Conservation (phyloP, 1,139 yeast genomes). For the Scheffersomyces segobiensis region DNA sequence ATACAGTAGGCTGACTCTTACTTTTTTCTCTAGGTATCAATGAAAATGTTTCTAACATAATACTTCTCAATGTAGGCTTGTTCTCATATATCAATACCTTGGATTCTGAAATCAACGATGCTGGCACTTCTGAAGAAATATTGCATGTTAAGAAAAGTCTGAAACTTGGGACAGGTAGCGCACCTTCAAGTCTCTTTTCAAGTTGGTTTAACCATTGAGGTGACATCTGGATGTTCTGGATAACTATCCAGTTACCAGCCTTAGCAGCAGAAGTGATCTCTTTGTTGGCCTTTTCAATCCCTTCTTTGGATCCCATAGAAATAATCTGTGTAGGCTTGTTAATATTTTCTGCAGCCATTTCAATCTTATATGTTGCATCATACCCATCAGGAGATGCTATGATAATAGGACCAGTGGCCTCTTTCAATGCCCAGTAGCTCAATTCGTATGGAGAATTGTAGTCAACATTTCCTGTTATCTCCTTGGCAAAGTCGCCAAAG, state of each 20-base stretch:
- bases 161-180: conserved; percentile 28
- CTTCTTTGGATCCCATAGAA: conserved; percentile 80
- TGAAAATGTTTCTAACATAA: conserved; percentile 45
- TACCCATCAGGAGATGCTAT: conserved; percentile 61
- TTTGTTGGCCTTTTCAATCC: conserved; percentile 54
- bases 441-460: conserved; percentile 29
- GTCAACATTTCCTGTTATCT: conserved; percentile 24
- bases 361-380: conserved; percentile 65
- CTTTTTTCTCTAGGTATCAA: conserved; percentile 21
- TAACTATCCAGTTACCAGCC: conserved; percentile 64
- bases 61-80: conserved; percentile 58
- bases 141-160: conserved; percentile 63
- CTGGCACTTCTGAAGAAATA: conserved; percentile 51
- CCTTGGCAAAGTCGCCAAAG: conserved; percentile 15
- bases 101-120: conserved; percentile 52
- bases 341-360: conserved; percentile 36
- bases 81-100: conserved; percentile 60
- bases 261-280: conserved; percentile 48
- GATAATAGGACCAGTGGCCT: conserved; percentile 39
- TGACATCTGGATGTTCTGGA: conserved; percentile 81
- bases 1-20: conserved; percentile 39
- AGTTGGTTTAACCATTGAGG: conserved; percentile 59
- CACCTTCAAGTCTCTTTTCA: conserved; percentile 42
- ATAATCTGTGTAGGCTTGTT: conserved; percentile 39
- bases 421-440: conserved; percentile 18